Base-by-base conservation (phyloP, 257 asterid species). In the Handroanthus guayacan region DNA sequence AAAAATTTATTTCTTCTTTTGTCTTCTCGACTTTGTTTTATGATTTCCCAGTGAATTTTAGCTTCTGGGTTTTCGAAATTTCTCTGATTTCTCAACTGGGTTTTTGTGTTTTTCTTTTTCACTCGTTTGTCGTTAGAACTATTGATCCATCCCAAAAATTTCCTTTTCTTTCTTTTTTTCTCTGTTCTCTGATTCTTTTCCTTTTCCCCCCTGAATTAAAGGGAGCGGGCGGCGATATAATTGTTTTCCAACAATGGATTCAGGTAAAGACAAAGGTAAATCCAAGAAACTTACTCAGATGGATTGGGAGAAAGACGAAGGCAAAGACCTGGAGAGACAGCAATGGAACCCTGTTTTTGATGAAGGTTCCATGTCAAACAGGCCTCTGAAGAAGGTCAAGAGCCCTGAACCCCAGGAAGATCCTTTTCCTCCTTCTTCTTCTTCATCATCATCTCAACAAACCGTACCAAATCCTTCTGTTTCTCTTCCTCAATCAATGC, bases 371-470 rank as follows among this genome's bases (percentile, higher is more conserved):
- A 71, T 75, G 72, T 86, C 93, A 0, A 68, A 74, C 10, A 80
- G 96, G 72, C 97, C 94, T 78, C 81, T 79, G 69, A 91, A 91
- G 79, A 91, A 89, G 74, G 81, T 82, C 55, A 86, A 54, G 76
- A 92, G 92, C 67, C 96, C 96, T 12, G 88, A 91, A 45, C 84
- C 83, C 77, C 87, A 63, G 8, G 67, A 65, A 4, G 70, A 55
- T n/a, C 55, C 78, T 61, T 82, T 62, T 77, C 66, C 45, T 0
- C 56, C 75, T 0, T 52, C 58, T 31, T 20, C 84, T 44, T 75
- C 77, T 25, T 63, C 66, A 3, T 13, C 77, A 36, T 63, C 66
- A 3, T 13, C 77, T 75, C 85, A 69, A 9, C 87, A 71, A 12
- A 2, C 43, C 3, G 8, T 5, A 10, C 60, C 38, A n/a, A 79